phyloP scores from a whole-genome alignment of 148 eudicot genomes.

The Nyssa sinensis region DNA sequence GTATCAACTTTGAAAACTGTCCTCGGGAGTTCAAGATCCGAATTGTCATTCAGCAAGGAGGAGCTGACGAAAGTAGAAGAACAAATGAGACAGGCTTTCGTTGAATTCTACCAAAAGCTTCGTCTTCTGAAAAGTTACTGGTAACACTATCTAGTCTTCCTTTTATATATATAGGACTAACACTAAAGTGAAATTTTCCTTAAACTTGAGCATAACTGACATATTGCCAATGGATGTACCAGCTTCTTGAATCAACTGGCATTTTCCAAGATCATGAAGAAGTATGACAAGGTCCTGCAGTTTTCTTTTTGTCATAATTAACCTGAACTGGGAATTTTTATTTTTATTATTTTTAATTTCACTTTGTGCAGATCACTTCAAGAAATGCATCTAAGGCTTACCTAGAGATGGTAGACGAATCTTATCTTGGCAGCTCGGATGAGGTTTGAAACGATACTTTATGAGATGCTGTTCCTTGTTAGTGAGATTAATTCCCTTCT shows the following conservation, averaged over 20 bases:
- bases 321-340: not conserved
- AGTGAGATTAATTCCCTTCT: not conserved
- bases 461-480: not conserved
- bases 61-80: constrained; percentile 33
- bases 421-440: constrained; percentile 39
- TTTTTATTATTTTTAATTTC: not conserved
- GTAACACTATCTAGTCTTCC: constrained; percentile 12
- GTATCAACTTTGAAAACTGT: constrained; percentile 26
- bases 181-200: no score
- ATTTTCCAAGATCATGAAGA: constrained; percentile 46
- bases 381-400: constrained; percentile 43
- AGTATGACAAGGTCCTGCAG: constrained; percentile 39
- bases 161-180: no score
- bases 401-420: constrained; percentile 43
- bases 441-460: constrained; percentile 28
- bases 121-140: constrained; percentile 37
- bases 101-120: constrained; percentile 35
- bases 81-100: constrained; percentile 32
- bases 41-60: constrained; percentile 27
- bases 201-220: not conserved
- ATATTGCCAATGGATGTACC: constrained; percentile 11
- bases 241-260: constrained; percentile 44
- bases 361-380: constrained; percentile 38
- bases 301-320: constrained; percentile 4
- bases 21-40: constrained; percentile 16